Conservation (phyloP, 148 eudicot species). For the Spergularia marina region DNA sequence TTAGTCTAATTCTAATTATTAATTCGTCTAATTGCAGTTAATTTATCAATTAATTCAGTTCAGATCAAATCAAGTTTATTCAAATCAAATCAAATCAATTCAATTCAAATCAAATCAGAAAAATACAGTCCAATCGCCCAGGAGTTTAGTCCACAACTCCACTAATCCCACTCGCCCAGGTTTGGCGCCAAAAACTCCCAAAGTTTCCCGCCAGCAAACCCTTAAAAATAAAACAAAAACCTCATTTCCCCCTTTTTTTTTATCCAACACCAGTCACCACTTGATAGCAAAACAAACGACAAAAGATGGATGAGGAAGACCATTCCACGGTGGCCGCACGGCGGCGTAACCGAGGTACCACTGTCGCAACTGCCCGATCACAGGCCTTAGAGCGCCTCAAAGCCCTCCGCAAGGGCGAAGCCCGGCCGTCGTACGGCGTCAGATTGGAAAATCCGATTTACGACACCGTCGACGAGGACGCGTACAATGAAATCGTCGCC, state of each 20-base stretch:
- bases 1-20: no score
- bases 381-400: constrained; percentile 69
- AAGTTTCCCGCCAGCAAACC: no score
- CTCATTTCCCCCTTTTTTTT: neutral
- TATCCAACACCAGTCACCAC: no score
- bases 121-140: no score
- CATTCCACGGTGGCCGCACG: constrained; percentile 36
- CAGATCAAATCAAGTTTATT: no score
- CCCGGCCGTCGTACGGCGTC: constrained; percentile 44
- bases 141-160: no score
- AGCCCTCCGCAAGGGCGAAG: constrained; percentile 52
- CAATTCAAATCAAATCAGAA: no score
- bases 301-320: constrained; percentile 43
- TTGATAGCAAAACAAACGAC: no score
- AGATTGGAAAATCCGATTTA: constrained; percentile 75
- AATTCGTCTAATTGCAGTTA: no score
- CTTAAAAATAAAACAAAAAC: neutral
- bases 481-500: constrained; percentile 73
- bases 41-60: no score
- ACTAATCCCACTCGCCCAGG: no score
- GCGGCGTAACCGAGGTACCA: constrained; percentile 45
- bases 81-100: no score
- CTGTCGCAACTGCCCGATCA: constrained; percentile 40
- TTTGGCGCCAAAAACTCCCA: constrained; percentile 9
- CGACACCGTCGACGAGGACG: constrained; percentile 85